Evolutionary conservation across 106 monocot species (phyloP), one percentile per base, ranked within the genome.

Genomic region (Cymbidium sinense): DNA sequence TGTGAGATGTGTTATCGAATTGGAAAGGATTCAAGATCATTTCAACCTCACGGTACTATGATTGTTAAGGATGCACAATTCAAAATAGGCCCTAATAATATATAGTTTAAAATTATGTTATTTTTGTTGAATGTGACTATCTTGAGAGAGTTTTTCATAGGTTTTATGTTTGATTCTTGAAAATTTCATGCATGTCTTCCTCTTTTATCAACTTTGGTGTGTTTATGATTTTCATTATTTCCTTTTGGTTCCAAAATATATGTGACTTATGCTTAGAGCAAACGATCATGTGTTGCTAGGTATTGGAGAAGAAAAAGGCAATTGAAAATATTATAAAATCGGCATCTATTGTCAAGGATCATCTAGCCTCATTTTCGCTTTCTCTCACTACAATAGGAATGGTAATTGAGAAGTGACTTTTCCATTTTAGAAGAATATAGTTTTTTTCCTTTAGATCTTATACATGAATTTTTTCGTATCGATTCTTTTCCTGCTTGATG

Each of bases 221-320:
- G 5, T 58, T 58, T 58, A 51, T 51, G 64, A 64, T 21, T 25
- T 25, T n/a, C 64, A 19, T 71, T 37, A 5, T 19, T 71, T 71
- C 15, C 69, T 28, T 30, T 69, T 69, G 15, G 13, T 69, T 33
- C 17, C 29, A 28, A 69, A 71, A n/a, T 71, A 20, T 31, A 35
- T 71, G 71, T 37, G 7, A 71, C 37, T 58, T 58, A 36, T 34
- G 36, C 37, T 71, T 37, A 71, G 36, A 4, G 12, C 71, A 6
- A 71, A 34, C 36, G 20, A 0, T 71, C 31, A 70, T 61, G 31
- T 52, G 74, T 81, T 27, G 23, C 28, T 69, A 96, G 96, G 83
- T 91, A 31, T 79, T 96, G 69, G 93, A 87, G 78, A 91, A 82
- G 84, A 91, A 93, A 81, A 96, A 91, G 77, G 91, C 86, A 62